Evolutionary conservation across 805 yeast species (phyloP).

Genomic region (Wickerhamomyces chaumierensis): DNA sequence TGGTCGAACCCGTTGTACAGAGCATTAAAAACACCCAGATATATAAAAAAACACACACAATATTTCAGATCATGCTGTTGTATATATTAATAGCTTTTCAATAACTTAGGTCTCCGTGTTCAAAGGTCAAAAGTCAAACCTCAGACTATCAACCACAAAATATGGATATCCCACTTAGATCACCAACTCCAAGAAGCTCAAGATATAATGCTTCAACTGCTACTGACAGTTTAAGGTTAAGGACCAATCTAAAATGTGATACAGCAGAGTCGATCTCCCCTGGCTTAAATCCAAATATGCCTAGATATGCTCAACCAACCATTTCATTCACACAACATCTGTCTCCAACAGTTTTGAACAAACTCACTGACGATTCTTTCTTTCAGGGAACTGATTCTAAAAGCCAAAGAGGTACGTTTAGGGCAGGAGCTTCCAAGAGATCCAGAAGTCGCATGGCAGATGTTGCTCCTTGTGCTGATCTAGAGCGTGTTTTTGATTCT

Average conservation of each 20-base stretch:
- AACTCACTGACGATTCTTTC: background rate
- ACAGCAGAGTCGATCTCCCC: background rate
- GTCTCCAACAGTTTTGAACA: background rate
- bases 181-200: background rate
- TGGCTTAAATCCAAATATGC: conserved; percentile 1
- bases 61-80: too few species aligned
- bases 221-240: background rate
- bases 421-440: conserved; percentile 2
- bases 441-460: background rate
- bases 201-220: background rate
- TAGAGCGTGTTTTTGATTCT: too few species aligned
- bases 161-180: background rate
- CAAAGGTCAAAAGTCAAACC: too few species aligned
- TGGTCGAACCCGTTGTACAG: too few species aligned
- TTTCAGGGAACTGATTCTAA: background rate
- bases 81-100: too few species aligned
- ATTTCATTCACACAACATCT: conserved; percentile 7
- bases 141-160: too few species aligned
- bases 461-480: too few species aligned
- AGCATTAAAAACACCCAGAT: too few species aligned
- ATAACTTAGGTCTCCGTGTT: too few species aligned
- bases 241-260: background rate
- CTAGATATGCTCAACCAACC: conserved; percentile 16
- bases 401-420: background rate
- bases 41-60: too few species aligned